A percentile compares a stretch with the other conserved stretches of the same genome.
Evolutionary conservation across 306 rosid genomes (phyloP).

Genomic region (Cyclanthera cordifolia): DNA sequence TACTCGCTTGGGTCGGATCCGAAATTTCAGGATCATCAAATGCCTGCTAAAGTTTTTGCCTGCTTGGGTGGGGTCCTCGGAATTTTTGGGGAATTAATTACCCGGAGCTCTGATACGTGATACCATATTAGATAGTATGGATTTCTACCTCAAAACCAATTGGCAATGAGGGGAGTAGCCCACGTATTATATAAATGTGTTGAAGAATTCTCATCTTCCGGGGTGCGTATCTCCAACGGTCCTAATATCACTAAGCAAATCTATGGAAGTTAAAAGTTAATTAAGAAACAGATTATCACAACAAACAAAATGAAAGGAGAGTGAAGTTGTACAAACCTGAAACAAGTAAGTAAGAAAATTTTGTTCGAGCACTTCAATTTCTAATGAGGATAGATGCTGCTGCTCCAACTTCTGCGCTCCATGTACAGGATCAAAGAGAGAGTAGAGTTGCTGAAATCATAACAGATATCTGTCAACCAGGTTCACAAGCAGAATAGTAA

Average conservation of each 20-base stretch:
- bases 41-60: too few relatives aligned
- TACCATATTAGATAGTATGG: too few relatives aligned
- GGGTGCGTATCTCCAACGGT: too few relatives aligned
- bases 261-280: background rate
- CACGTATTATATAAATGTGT: too few relatives aligned
- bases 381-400: constrained; percentile 44
- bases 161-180: too few relatives aligned
- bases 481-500: constrained; percentile 13
- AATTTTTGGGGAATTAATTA: too few relatives aligned
- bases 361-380: constrained; percentile 73
- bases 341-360: constrained; percentile 69
- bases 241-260: background rate
- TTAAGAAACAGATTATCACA: background rate
- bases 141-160: too few relatives aligned
- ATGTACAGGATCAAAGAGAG: constrained; percentile 72
- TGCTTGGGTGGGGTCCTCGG: too few relatives aligned
- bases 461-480: background rate
- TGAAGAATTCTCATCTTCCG: too few relatives aligned
- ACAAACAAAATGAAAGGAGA: background rate
- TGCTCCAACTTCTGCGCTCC: constrained; percentile 74
- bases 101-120: too few relatives aligned
- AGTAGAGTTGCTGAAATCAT: constrained; percentile 73
- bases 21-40: too few relatives aligned
- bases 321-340: constrained; percentile 38
- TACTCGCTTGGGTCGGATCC: too few relatives aligned